Evolutionary conservation across 768 basidiomycete genomes (phyloP).

Genomic region (Rhizopogon rudus): DNA sequence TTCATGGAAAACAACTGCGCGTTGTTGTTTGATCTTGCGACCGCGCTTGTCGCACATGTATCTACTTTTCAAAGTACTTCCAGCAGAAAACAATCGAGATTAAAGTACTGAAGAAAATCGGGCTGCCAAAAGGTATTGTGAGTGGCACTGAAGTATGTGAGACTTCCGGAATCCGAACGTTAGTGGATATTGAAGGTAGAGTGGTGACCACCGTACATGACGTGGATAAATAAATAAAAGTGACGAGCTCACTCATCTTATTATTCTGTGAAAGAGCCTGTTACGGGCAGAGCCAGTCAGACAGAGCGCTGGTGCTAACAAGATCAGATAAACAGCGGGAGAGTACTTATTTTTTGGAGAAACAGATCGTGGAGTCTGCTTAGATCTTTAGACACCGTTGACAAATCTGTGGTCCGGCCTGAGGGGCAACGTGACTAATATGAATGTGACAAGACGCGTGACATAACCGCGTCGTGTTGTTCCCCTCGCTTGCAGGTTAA

Average conservation of each 20-base stretch:
- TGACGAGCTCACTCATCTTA: not conserved
- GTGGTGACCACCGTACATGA: not conserved
- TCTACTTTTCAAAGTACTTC: not conserved
- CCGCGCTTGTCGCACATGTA: not conserved
- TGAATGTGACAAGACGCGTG: constrained; percentile 1
- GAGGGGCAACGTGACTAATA: not conserved
- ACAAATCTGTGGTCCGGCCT: too few relatives aligned
- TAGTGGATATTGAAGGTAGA: not conserved
- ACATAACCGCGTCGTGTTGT: constrained; percentile 4
- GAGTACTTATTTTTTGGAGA: too few relatives aligned
- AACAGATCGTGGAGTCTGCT: too few relatives aligned
- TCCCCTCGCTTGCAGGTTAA: not conserved
- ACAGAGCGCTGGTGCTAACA: not conserved
- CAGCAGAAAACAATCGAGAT: not conserved
- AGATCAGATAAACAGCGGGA: not conserved
- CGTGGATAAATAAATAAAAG: not conserved
- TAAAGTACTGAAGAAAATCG: not conserved
- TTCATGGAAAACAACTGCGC: too few relatives aligned
- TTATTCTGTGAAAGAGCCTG: not conserved
- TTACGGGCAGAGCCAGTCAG: not conserved
- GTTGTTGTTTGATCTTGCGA: not conserved
- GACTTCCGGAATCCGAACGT: not conserved
- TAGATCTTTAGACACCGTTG: too few relatives aligned
- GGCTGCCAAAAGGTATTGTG: not conserved
- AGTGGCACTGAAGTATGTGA: not conserved